Evolutionary conservation across 495 filamentous ascomycete species (phyloP).

Genomic region (Melanomma pulvis-pyrius): DNA sequence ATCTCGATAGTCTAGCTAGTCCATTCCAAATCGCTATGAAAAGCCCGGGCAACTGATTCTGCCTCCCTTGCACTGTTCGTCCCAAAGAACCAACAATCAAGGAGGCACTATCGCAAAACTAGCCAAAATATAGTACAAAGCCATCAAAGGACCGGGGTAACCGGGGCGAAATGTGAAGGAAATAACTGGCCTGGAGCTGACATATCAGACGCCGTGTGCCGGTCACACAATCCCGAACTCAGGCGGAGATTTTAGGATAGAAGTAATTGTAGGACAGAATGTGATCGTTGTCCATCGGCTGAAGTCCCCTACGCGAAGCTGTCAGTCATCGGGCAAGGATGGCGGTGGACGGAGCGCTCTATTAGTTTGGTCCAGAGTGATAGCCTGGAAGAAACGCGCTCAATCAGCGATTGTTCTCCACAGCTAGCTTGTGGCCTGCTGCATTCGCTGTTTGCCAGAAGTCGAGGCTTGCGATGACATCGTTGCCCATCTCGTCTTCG

Average conservation of each 20-base stretch:
- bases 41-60: neutral
- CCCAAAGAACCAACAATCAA: neutral
- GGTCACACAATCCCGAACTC: neutral
- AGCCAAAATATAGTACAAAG: slow-evolving; percentile 10
- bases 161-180: slow-evolving; percentile 5
- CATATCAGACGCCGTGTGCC: neutral
- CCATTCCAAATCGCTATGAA: neutral
- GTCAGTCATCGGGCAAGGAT: neutral
- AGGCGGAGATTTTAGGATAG: neutral
- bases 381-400: neutral
- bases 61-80: neutral
- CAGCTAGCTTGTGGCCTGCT: slow-evolving; percentile 12
- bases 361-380: neutral
- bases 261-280: neutral
- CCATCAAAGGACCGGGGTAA: neutral
- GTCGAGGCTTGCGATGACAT: slow-evolving; percentile 92
- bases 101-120: neutral
- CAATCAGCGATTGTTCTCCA: slow-evolving; percentile 16
- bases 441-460: slow-evolving; percentile 66
- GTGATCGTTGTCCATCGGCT: too few species aligned
- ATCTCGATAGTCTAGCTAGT: neutral
- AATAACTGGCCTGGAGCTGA: neutral
- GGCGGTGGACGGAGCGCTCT: neutral
- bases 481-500: slow-evolving; percentile 90
- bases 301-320: neutral